A percentile compares a stretch with the other conserved stretches of the same genome.
Evolutionary conservation across 2,329 filamentous ascomycete genomes (phyloP).

Genomic region (Volutella citrinella): DNA sequence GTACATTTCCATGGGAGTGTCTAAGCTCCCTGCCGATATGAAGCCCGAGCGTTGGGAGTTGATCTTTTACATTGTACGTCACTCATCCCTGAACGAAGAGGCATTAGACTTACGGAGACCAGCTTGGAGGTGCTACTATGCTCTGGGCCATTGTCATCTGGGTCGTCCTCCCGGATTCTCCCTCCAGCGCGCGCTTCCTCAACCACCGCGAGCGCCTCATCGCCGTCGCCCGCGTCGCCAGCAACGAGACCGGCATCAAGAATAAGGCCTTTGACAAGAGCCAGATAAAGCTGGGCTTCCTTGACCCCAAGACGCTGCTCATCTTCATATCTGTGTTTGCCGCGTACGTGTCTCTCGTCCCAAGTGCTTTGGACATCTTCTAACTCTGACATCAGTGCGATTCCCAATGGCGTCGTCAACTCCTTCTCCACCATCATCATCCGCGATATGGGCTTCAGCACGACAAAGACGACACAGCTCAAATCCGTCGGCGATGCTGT

Average conservation of each 20-base stretch:
- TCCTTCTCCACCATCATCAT: constrained; percentile 11
- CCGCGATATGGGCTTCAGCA: constrained; percentile 9
- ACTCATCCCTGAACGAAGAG: not conserved
- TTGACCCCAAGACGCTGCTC: constrained; percentile 29
- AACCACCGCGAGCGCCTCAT: constrained; percentile 26
- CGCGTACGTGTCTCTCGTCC: not conserved
- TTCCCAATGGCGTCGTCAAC: constrained; percentile 10
- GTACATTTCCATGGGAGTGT: constrained; percentile 22
- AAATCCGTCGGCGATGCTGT: constrained; percentile 11
- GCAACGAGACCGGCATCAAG: constrained; percentile 34
- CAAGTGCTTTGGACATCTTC: not conserved
- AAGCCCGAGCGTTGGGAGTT: constrained; percentile 1
- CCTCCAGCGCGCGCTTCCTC: constrained; percentile 28
- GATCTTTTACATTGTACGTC: constrained; percentile 1
- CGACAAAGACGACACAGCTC: constrained; percentile 10
- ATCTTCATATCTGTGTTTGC: constrained; percentile 8
- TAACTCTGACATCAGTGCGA: not conserved
- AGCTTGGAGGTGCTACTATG: constrained; percentile 30
- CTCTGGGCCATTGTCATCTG: constrained; percentile 30
- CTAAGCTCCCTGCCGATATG: not conserved
- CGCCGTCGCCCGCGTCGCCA: constrained; percentile 28
- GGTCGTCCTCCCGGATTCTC: constrained; percentile 30
- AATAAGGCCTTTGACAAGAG: constrained; percentile 29
- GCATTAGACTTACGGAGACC: not conserved
- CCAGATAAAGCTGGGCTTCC: constrained; percentile 24